These are phyloP conservation scores for Trichoderma aggressivum DNA, from an alignment of 2,329 filamentous ascomycete genomes.

Conservation along the genomic window DNA sequence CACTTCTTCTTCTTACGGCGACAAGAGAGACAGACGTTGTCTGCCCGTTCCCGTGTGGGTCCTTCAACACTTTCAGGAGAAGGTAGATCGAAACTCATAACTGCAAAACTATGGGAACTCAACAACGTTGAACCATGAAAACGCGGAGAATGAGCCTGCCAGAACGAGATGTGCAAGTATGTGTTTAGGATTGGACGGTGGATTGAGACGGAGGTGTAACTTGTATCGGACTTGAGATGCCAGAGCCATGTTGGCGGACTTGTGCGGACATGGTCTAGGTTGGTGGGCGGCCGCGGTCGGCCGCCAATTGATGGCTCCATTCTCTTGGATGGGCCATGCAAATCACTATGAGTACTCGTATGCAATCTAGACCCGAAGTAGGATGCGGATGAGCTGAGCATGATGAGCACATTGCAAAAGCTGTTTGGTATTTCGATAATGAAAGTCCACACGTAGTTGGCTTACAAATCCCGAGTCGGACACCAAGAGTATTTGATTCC, in stretches of 20 bases:
- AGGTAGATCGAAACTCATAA: neutral
- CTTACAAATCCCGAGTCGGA: neutral
- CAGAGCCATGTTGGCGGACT: neutral
- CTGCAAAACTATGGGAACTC: neutral
- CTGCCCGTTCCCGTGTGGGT: neutral
- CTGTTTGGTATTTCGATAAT: no score
- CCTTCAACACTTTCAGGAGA: neutral
- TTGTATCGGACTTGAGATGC: neutral
- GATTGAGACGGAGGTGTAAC: neutral
- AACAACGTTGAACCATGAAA: neutral
- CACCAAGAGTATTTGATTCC: neutral
- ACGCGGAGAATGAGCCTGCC: neutral
- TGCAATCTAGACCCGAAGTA: neutral
- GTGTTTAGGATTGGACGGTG: neutral
- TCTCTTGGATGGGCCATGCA: neutral
- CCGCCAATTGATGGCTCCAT: neutral
- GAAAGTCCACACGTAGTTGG: neutral
- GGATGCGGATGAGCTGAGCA: neutral
- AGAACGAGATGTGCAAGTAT: neutral
- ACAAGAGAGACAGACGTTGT: slow-evolving; percentile 14
- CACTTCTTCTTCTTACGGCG: slow-evolving; percentile 16
- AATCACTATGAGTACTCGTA: no score
- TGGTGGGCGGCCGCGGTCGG: neutral
- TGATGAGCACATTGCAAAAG: neutral
- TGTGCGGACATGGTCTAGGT: neutral